Percentiles rank a stretch among this genome's conserved stretches.
Conservation (phyloP, 176 grass and related monocot genomes). For the Juncus inflexus region DNA sequence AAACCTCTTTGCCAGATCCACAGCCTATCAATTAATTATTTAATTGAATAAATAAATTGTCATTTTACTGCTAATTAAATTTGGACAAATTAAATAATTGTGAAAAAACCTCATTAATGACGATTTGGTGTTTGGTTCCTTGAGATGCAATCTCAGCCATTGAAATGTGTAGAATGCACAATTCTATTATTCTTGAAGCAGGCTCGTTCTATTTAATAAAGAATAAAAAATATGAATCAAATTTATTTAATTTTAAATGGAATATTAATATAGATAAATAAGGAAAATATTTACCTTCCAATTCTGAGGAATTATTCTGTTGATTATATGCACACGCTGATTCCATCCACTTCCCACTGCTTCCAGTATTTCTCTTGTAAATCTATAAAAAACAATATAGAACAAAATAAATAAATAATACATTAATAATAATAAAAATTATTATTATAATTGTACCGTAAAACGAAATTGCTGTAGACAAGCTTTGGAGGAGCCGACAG, state of each 20-base stretch:
- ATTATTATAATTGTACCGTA: constrained; percentile 39
- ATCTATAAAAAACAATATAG: constrained; percentile 34
- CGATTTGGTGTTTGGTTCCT: constrained; percentile 83
- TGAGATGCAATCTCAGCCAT: constrained; percentile 93
- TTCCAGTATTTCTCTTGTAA: constrained; percentile 67
- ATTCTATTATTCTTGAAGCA: constrained; percentile 78
- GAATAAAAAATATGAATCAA: not conserved
- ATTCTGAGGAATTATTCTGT: constrained; percentile 83
- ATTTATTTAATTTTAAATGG: not conserved
- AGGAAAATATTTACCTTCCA: constrained; percentile 61
- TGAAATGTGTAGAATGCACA: constrained; percentile 94
- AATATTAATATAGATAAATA: constrained; percentile 2
- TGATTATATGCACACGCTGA: constrained; percentile 65
- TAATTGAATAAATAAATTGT: not conserved
- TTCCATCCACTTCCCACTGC: constrained; percentile 76
- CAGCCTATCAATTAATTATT: constrained; percentile 42
- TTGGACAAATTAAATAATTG: not conserved
- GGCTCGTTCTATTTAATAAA: constrained; percentile 61
- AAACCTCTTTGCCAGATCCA: constrained; percentile 93
- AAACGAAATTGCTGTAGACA: constrained; percentile 85
- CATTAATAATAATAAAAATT: no score
- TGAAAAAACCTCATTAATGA: constrained; percentile 70
- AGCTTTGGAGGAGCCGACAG: constrained; percentile 95
- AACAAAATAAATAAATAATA: not conserved
- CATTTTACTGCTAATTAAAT: not conserved